Evolutionary conservation across 2,329 filamentous ascomycete genomes (phyloP).

Genomic region (Rhynchosporium agropyri): DNA sequence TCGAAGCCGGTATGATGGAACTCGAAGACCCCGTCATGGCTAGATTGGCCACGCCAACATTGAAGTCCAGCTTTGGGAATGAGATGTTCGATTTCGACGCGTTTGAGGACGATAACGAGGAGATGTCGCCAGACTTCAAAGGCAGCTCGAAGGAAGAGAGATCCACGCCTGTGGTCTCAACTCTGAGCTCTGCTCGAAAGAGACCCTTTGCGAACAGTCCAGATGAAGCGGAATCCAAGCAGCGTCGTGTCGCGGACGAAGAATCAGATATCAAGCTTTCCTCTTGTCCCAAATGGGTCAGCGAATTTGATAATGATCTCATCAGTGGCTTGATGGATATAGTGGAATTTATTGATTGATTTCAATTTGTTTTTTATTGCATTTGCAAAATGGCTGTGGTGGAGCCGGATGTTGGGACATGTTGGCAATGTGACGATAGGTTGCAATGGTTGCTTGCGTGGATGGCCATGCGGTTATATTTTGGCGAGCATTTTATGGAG

Average conservation of each 20-base stretch:
- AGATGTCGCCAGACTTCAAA: neutral
- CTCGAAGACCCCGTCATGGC: constrained; percentile 31
- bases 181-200: constrained; percentile 19
- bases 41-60: constrained; percentile 22
- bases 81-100: constrained; percentile 36
- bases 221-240: constrained; percentile 28
- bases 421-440: too few species aligned
- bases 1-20: constrained; percentile 38
- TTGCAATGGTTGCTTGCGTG: neutral
- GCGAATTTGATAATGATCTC: constrained; percentile 41
- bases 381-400: neutral
- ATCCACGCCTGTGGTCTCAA: constrained; percentile 7
- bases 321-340: constrained; percentile 39
- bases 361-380: neutral
- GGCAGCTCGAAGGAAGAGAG: neutral
- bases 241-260: constrained; percentile 26
- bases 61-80: constrained; percentile 34
- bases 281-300: constrained; percentile 39
- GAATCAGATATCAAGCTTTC: constrained; percentile 3
- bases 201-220: constrained; percentile 24
- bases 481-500: neutral
- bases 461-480: neutral
- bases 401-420: neutral
- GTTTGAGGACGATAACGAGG: constrained; percentile 23
- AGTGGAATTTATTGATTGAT: constrained; percentile 37